Evolutionary conservation across 2,329 filamentous ascomycete species (phyloP), one percentile per base, ranked within the genome.

Genomic region (Verticillium longisporum): DNA sequence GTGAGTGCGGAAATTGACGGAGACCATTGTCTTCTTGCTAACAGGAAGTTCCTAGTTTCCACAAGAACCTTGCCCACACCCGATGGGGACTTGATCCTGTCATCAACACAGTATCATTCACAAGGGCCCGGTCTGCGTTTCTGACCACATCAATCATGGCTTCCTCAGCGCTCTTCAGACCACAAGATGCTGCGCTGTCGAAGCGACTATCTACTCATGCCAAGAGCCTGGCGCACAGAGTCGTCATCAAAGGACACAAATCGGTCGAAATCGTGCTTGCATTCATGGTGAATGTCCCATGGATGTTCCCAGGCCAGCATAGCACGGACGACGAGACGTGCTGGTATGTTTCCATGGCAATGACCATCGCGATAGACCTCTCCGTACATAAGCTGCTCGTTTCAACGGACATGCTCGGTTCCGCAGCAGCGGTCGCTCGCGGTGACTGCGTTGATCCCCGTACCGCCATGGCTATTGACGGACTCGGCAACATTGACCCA

Each of bases 221-320:
- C 64, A 86, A 84, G 63, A 77, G 77, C 31, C 79, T 91, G 3
- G 88, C 86, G 0, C 82, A 86, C 32, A 79, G 83, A 33, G 81
- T 91, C 54, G 85, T 88, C 57, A 74, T 80, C 0, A 80, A 83
- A 55, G 83, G 87, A 2, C 82, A 86, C 67, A 83, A 87, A 61
- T 91, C 88, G 0, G 87, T 90, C 6, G 88, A 91, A 69, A 90
- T 91, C 61, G 85, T 91, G 0, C 75, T 91, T 1, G 88, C 86
- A 0, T 91, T 91, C 68, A 88, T 91, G 84, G 82, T 90, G 36
- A 90, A 90, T 63, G 83, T 91, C 6, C 88, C 88, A 0, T 91
- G 88, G 88, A 90, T 91, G 82, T 84, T 84, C 34, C 86, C 86
- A 1, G 86, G 86, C 2, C 76, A 83, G 62, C 85, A 88, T 67